Percentiles rank a stretch among this genome's conserved stretches.
phyloP scores from a whole-genome alignment of 1,284 basidiomycete species.

The Gymnopus androsaceus region DNA sequence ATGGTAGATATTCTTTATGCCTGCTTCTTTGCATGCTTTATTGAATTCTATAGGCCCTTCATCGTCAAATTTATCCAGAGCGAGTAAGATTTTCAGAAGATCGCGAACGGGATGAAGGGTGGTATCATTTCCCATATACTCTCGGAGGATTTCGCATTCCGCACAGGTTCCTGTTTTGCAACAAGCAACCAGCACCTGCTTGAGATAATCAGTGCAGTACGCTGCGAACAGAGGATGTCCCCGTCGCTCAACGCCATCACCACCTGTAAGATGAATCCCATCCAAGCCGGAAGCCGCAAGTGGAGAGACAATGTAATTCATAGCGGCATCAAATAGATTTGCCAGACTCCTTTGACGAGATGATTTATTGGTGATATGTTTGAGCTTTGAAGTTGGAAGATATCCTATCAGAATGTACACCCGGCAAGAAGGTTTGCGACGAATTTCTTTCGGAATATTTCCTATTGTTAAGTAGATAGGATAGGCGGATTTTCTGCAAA shows the following conservation, averaged over 20 bases:
- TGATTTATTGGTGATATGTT: constrained; percentile 32
- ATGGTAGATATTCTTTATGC: no score
- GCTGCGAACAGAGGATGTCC: constrained; percentile 29
- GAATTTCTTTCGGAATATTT: constrained; percentile 43
- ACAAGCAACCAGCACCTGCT: constrained; percentile 30
- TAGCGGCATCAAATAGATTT: constrained; percentile 41
- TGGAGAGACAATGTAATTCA: constrained; percentile 28
- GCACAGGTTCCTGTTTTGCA: no score
- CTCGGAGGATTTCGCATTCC: no score
- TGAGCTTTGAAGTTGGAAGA: constrained; percentile 35
- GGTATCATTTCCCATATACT: no score
- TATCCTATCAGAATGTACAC: constrained; percentile 41
- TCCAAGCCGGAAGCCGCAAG: constrained; percentile 22
- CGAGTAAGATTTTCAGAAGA: no score
- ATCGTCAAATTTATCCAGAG: no score
- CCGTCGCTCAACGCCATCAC: constrained; percentile 17
- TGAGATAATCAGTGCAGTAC: constrained; percentile 31
- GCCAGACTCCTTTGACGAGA: constrained; percentile 27
- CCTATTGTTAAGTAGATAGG: constrained; percentile 46
- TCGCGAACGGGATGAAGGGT: no score
- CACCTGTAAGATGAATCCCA: constrained; percentile 27
- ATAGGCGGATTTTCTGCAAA: constrained; percentile 41
- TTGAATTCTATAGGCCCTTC: no score
- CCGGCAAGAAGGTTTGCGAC: constrained; percentile 34
- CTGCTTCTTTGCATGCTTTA: no score